phyloP scores from a whole-genome alignment of 2,329 filamentous ascomycete genomes.

The Cercospora canescens region DNA sequence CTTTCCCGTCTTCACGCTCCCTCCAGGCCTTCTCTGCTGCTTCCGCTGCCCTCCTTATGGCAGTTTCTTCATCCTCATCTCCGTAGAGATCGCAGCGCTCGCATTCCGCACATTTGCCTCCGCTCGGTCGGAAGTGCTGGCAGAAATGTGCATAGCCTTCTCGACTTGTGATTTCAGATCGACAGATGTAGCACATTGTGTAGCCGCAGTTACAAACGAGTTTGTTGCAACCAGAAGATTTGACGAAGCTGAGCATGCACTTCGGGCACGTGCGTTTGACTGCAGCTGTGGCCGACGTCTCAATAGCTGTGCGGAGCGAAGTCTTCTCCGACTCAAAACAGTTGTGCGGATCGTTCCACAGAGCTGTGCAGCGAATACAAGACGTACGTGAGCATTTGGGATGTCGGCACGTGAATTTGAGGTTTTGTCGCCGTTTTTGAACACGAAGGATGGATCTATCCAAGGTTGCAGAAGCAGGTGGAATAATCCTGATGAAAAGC shows the following conservation, averaged over 20 bases:
- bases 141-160: conserved; percentile 95
- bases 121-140: conserved; percentile 86
- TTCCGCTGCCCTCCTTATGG: conserved; percentile 43
- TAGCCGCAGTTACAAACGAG: conserved; percentile 94
- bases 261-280: conserved; percentile 93
- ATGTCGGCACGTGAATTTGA: conserved; percentile 75
- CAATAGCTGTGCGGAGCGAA: conserved; percentile 83
- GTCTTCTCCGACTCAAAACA: conserved; percentile 84
- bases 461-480: conserved; percentile 12
- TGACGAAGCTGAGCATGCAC: conserved; percentile 90
- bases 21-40: conserved; percentile 49
- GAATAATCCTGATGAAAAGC: conserved; percentile 16
- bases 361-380: conserved; percentile 78
- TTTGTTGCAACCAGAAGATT: conserved; percentile 93
- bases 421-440: conserved; percentile 68
- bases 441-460: conserved; percentile 59
- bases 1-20: conserved; percentile 38
- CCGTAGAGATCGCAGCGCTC: conserved; percentile 56
- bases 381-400: conserved; percentile 68
- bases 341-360: conserved; percentile 84
- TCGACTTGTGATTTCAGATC: conserved; percentile 53
- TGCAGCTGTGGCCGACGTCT: conserved; percentile 89
- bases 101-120: conserved; percentile 75
- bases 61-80: conserved; percentile 49
- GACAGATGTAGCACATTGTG: conserved; percentile 97